These are phyloP conservation scores for Vigna nakashimae DNA, from an alignment of 306 rosid species.

Conservation along the genomic window DNA sequence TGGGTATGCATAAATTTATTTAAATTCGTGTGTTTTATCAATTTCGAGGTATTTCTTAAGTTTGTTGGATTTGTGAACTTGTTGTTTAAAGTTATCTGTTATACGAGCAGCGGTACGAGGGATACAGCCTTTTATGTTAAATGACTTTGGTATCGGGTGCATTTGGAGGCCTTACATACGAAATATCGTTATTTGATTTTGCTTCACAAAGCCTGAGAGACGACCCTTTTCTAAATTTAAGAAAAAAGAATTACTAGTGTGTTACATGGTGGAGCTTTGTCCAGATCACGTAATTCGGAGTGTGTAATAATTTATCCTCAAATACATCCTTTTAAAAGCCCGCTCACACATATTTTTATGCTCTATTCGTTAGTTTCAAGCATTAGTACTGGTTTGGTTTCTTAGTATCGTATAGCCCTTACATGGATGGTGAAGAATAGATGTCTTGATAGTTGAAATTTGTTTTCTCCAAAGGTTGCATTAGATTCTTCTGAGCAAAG, in stretches of 20 bases:
- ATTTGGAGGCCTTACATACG: neutral
- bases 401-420: neutral
- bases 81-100: slow-evolving; percentile 2
- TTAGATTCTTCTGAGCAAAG: slow-evolving; percentile 9
- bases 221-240: neutral
- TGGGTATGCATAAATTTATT: slow-evolving; percentile 47
- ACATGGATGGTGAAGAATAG: neutral
- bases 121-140: neutral
- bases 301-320: neutral
- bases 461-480: slow-evolving; percentile 1
- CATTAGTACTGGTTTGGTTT: neutral
- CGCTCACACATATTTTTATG: neutral
- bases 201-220: neutral
- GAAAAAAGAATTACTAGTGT: neutral
- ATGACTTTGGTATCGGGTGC: neutral
- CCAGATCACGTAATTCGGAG: neutral
- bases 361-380: slow-evolving; percentile 4
- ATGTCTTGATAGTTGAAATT: neutral
- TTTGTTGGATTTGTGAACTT: neutral
- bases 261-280: neutral
- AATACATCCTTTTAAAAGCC: neutral
- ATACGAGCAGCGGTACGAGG: neutral
- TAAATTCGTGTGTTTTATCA: neutral
- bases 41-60: slow-evolving; percentile 1
- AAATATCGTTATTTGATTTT: neutral